phyloP scores from a whole-genome alignment of 805 yeast genomes.

The Candida gorgasii region DNA sequence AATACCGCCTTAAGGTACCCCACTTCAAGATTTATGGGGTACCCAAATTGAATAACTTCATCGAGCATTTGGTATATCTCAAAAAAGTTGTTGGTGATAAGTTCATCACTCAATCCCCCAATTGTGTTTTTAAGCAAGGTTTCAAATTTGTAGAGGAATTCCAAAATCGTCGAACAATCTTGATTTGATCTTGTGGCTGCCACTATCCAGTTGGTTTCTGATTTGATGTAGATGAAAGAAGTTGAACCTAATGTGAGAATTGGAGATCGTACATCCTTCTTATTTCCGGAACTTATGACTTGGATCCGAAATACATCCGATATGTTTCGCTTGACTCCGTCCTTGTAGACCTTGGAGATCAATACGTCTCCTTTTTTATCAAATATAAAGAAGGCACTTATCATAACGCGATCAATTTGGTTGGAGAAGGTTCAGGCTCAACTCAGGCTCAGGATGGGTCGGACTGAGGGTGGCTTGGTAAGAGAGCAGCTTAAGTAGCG shows the following conservation, averaged over 20 bases:
- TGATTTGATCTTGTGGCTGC: slow-evolving; percentile 89
- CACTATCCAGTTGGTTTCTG: slow-evolving; percentile 70
- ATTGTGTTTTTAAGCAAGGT: slow-evolving; percentile 42
- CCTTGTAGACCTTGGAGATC: slow-evolving; percentile 69
- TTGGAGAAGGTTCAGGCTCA: background rate
- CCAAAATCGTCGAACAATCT: slow-evolving; percentile 79
- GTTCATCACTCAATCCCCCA: slow-evolving; percentile 27
- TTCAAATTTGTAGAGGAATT: slow-evolving; percentile 68
- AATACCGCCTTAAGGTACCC: slow-evolving; percentile 23
- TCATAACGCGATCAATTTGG: no score
- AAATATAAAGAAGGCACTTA: slow-evolving; percentile 78
- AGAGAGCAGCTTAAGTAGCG: no score
- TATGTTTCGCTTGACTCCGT: slow-evolving; percentile 74
- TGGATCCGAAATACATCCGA: slow-evolving; percentile 91
- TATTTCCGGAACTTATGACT: slow-evolving; percentile 62
- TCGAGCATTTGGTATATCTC: slow-evolving; percentile 76
- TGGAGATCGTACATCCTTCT: slow-evolving; percentile 35
- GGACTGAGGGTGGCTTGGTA: no score
- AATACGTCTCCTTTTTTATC: slow-evolving; percentile 82
- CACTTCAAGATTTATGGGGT: slow-evolving; percentile 65
- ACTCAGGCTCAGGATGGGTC: background rate
- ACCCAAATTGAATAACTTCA: slow-evolving; percentile 76
- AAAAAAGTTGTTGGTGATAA: slow-evolving; percentile 65
- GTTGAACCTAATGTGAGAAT: slow-evolving; percentile 87
- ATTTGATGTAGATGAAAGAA: slow-evolving; percentile 76